Evolutionary conservation across 2,329 filamentous ascomycete species (phyloP), one percentile per base, ranked within the genome.

Genomic region (Dactylella cylindrospora): DNA sequence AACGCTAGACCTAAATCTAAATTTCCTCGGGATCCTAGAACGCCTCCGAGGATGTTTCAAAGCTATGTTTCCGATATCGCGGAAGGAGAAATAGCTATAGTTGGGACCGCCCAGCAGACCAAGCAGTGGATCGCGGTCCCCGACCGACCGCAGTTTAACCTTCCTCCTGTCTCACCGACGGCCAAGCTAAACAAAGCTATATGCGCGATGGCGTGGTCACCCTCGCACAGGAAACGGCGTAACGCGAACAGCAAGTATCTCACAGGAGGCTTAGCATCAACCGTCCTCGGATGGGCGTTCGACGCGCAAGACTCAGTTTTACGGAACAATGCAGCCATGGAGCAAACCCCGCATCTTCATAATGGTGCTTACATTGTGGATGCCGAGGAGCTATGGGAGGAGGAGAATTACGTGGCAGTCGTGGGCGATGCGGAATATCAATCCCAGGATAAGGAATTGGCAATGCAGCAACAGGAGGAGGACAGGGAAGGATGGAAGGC

Each of bases 161-260:
- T 62, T 2, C 49, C 49, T 13, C 43, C 32, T n/a, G 33, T 33
- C 12, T 54, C 57, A 29, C 57, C 57, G 13, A 50, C 31, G 13
- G 41, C 51, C 10, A 61, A 62, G 28, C 22, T 62, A 5, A 49
- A 62, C 38, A 53, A 50, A 39, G 57, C 57, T 43, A 62, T 62
- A 53, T 62, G 57, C 43, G 57, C 57, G 22, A 62, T 62, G 57
- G 57, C 57, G 9, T 62, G 57, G 57, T 62, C 57, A n/a, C 57
- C 57, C 8, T 62, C 57, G 31, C 57, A 62, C 39, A 29, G 57
- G 23, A 47, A 44, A 10, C 43, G 57, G 29, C 26, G 57, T 10
- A 54, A 54, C 26, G 43, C 43, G 13, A 62, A 54, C 33, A 39
- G 17, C 10, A 54, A 50, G 49, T 62, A 62, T 44, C 45, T 54